A percentile compares a stretch with the other conserved stretches of the same genome.
phyloP scores from a whole-genome alignment of 2,329 filamentous ascomycete species.

The Cladophialophora psammophila region DNA sequence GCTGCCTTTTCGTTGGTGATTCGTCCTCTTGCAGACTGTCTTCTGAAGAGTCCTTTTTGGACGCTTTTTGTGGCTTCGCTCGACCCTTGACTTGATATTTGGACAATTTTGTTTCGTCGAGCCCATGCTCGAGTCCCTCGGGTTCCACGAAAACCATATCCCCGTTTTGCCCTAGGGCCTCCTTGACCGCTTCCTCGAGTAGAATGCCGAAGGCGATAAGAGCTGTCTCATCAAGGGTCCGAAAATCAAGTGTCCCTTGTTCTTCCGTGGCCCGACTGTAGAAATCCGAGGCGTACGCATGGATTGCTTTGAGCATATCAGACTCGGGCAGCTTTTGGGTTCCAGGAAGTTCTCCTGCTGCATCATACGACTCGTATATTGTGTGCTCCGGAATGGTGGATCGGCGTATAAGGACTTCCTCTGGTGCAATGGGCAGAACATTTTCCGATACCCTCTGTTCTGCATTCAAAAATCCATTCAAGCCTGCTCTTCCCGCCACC shows the following conservation, averaged over 20 bases:
- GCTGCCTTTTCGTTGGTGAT: constrained; percentile 30
- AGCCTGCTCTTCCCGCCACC: constrained; percentile 61
- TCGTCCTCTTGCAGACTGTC: constrained; percentile 27
- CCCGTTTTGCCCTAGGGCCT: constrained; percentile 63
- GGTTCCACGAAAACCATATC: constrained; percentile 65
- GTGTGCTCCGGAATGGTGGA: constrained; percentile 56
- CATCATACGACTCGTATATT: constrained; percentile 63
- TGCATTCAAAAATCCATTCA: constrained; percentile 46
- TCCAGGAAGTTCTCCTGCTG: constrained; percentile 37
- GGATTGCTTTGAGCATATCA: constrained; percentile 64
- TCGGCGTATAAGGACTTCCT: constrained; percentile 65
- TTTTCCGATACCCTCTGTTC: constrained; percentile 27
- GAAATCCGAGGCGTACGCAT: constrained; percentile 64
- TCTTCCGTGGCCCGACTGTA: constrained; percentile 53
- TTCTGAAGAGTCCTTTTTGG: constrained; percentile 17
- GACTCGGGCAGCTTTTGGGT: constrained; percentile 61
- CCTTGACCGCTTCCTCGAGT: constrained; percentile 64
- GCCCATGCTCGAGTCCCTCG: constrained; percentile 42
- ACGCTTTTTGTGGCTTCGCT: constrained; percentile 25
- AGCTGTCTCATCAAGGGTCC: constrained; percentile 68
- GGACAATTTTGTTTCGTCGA: constrained; percentile 33
- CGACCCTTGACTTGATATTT: constrained; percentile 38
- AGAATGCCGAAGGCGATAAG: constrained; percentile 67
- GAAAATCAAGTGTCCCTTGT: constrained; percentile 51
- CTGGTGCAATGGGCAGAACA: constrained; percentile 57